Percentiles rank a stretch among this genome's conserved stretches.
Conservation (phyloP, 352 stramenopile species). For the Phytopythium aichiense region DNA sequence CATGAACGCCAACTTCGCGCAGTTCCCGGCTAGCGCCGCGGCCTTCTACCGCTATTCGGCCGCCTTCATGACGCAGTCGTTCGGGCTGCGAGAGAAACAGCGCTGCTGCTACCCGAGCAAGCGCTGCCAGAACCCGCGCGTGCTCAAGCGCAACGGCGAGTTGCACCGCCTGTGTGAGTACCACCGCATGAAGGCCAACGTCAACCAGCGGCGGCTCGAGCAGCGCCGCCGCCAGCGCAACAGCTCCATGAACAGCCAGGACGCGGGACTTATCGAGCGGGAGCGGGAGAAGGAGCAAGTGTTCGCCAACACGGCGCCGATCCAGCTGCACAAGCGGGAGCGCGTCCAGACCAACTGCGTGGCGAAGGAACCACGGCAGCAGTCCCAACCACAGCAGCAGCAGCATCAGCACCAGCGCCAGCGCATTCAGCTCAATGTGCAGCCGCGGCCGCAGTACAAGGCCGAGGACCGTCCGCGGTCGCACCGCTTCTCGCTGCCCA, state of each 20-base stretch:
- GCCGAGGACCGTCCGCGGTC: constrained; percentile 5
- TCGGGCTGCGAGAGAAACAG: constrained; percentile 8
- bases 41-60: constrained; percentile 7
- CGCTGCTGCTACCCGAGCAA: constrained; percentile 37
- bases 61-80: constrained; percentile 10
- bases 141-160: constrained; percentile 39
- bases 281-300: neutral
- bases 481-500: constrained; percentile 13
- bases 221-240: constrained; percentile 21
- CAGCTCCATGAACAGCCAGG: constrained; percentile 5
- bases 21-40: neutral
- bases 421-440: constrained; percentile 2
- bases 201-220: constrained; percentile 35
- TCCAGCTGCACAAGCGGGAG: constrained; percentile 2
- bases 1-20: constrained; percentile 15
- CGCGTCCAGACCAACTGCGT: neutral
- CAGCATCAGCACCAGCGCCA: neutral
- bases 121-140: constrained; percentile 30
- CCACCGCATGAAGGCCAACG: constrained; percentile 41
- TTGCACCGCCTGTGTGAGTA: constrained; percentile 41
- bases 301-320: constrained; percentile 6
- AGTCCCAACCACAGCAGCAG: neutral
- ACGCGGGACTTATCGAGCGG: neutral
- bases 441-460: constrained; percentile 1
- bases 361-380: neutral